Evolutionary conservation across 148 eudicot species (phyloP).

Genomic region (Chenopodium suecicum): DNA sequence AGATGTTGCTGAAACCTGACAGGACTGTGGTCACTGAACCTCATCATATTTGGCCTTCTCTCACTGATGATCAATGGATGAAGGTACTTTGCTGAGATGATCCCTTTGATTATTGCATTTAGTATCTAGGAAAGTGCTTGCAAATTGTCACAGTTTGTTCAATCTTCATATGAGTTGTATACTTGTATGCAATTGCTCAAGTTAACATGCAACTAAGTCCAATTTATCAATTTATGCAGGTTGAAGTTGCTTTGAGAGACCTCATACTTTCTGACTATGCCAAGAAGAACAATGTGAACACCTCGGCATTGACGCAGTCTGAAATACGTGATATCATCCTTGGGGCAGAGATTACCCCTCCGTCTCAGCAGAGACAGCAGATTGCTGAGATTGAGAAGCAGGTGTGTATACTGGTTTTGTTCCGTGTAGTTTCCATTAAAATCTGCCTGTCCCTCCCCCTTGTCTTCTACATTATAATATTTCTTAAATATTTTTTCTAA

Average conservation of each 20-base stretch:
- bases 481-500: background rate
- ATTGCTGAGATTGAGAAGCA: conserved; percentile 99
- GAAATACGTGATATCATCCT: conserved; percentile 98
- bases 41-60: conserved; percentile 98
- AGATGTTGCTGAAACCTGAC: conserved; percentile 96
- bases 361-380: conserved; percentile 97
- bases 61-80: conserved; percentile 98
- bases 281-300: conserved; percentile 96
- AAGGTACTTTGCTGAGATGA: conserved; percentile 48
- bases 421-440: background rate
- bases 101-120: background rate
- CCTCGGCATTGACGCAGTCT: conserved; percentile 93
- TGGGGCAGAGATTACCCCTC: conserved; percentile 98
- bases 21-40: conserved; percentile 94
- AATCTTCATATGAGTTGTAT: background rate
- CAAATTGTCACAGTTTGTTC: background rate
- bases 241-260: conserved; percentile 98
- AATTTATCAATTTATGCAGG: conserved; percentile 44
- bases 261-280: conserved; percentile 97
- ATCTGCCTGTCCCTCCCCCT: background rate
- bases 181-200: background rate
- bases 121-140: background rate
- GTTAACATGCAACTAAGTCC: background rate
- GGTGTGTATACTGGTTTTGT: conserved; percentile 21
- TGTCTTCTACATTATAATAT: background rate